Percentiles rank a stretch among this genome's conserved stretches.
Evolutionary conservation across 2,329 filamentous ascomycete species (phyloP).

Genomic region (Neospermospora avenae): DNA sequence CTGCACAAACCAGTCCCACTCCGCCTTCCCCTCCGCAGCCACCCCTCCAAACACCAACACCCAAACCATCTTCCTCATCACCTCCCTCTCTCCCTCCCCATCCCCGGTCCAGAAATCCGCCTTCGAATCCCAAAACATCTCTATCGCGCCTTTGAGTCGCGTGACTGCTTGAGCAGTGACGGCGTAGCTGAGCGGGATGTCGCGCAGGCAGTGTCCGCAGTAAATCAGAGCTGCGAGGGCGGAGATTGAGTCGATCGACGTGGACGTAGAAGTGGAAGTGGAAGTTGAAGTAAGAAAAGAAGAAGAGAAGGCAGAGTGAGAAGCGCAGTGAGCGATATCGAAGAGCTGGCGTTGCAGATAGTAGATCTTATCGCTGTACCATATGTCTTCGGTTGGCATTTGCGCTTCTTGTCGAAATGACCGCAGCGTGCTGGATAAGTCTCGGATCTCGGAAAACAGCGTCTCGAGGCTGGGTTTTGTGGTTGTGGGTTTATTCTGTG

Average conservation of each 20-base stretch:
- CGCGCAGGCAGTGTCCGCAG: not conserved
- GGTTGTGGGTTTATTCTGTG: no score
- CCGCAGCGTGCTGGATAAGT: not conserved
- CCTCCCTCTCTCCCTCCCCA: not conserved
- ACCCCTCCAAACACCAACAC: constrained; percentile 10
- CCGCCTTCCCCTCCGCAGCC: constrained; percentile 9
- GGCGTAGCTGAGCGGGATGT: not conserved
- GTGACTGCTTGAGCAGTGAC: not conserved
- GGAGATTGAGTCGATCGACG: not conserved
- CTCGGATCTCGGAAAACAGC: not conserved
- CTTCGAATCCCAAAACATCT: no score
- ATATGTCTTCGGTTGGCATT: constrained; percentile 13
- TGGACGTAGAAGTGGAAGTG: not conserved
- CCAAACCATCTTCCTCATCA: constrained; percentile 9
- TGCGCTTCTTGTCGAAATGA: not conserved
- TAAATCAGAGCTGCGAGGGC: not conserved
- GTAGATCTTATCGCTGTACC: constrained; percentile 17
- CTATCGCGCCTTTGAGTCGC: not conserved
- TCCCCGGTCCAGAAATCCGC: not conserved
- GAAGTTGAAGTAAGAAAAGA: no score
- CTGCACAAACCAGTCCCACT: constrained; percentile 13
- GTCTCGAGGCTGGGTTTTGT: not conserved
- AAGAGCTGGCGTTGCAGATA: constrained; percentile 1
- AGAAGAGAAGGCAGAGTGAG: no score
- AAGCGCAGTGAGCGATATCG: not conserved